phyloP scores from a whole-genome alignment of 1,139 yeast genomes.

The Magnusiomyces sp. region DNA sequence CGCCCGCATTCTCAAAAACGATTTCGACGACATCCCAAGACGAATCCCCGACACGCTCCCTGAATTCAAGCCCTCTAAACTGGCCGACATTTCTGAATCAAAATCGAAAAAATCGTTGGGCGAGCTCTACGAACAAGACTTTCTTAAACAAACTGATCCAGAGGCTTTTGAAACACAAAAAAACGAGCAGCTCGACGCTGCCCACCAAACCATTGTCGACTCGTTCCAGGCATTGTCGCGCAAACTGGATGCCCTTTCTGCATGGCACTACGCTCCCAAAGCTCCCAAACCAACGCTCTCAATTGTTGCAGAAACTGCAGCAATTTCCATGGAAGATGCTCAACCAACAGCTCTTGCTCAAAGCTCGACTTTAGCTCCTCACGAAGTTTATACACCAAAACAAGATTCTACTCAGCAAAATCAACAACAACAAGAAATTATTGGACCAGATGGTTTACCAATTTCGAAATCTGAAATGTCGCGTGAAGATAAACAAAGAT shows the following conservation, averaged over 20 bases:
- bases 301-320: conserved; percentile 70
- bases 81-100: conserved; percentile 66
- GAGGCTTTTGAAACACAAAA: conserved; percentile 31
- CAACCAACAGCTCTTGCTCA: conserved; percentile 79
- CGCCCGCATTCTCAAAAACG: conserved; percentile 62
- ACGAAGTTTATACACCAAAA: conserved; percentile 77
- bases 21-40: conserved; percentile 79
- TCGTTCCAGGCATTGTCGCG: conserved; percentile 56
- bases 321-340: conserved; percentile 91
- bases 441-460: conserved; percentile 71
- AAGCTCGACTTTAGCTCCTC: conserved; percentile 85
- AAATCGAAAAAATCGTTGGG: conserved; percentile 86
- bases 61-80: conserved; percentile 43
- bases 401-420: conserved; percentile 41
- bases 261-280: conserved; percentile 90
- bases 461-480: conserved; percentile 77
- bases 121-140: conserved; percentile 85
- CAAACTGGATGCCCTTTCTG: conserved; percentile 77
- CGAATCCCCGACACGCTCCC: conserved; percentile 52
- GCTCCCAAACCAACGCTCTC: conserved; percentile 76
- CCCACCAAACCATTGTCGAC: conserved; percentile 70
- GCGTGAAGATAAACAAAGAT: conserved; percentile 78
- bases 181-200: conserved; percentile 56
- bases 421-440: conserved; percentile 46
- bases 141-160: conserved; percentile 40